Conservation (phyloP, 257 asterid genomes). For the Solanum virginianum region DNA sequence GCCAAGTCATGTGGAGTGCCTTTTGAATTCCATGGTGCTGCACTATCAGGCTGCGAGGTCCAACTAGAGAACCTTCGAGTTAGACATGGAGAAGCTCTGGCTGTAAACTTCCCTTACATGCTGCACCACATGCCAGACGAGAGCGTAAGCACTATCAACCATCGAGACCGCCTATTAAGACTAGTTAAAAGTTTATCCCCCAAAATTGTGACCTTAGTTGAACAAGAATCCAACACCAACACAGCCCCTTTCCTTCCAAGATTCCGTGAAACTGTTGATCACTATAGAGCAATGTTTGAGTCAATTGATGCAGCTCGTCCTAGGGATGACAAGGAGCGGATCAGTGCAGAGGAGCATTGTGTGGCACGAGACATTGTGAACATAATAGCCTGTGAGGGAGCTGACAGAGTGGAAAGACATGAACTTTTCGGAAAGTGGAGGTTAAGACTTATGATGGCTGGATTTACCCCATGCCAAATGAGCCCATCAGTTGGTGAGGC, state of each 20-base stretch:
- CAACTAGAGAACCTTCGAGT: conserved; percentile 36
- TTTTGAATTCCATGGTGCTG: conserved; percentile 73
- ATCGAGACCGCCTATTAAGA: conserved; percentile 65
- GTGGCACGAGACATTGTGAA: conserved; percentile 81
- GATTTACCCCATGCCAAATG: conserved; percentile 46
- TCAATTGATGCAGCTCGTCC: conserved; percentile 68
- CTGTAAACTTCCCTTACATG: conserved; percentile 74
- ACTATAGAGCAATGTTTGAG: conserved; percentile 83
- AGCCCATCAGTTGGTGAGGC: conserved; percentile 45
- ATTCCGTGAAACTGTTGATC: conserved; percentile 62
- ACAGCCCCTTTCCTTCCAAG: conserved; percentile 58
- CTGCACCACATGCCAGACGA: conserved; percentile 96
- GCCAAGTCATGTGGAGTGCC: conserved; percentile 68
- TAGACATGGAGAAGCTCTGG: conserved; percentile 65
- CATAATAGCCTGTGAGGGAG: conserved; percentile 79
- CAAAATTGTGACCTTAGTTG: conserved; percentile 63
- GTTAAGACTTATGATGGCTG: conserved; percentile 59
- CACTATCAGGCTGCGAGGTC: conserved; percentile 63
- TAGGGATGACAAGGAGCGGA: conserved; percentile 56
- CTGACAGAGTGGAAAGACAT: conserved; percentile 74
- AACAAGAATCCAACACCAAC: conserved; percentile 86
- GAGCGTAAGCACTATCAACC: conserved; percentile 71
- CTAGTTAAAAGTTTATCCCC: conserved; percentile 71
- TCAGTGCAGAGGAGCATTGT: conserved; percentile 73
- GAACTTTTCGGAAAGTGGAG: conserved; percentile 82